Base-by-base conservation (phyloP, 2,329 filamentous ascomycete genomes). In the Diplodia intermedia region DNA sequence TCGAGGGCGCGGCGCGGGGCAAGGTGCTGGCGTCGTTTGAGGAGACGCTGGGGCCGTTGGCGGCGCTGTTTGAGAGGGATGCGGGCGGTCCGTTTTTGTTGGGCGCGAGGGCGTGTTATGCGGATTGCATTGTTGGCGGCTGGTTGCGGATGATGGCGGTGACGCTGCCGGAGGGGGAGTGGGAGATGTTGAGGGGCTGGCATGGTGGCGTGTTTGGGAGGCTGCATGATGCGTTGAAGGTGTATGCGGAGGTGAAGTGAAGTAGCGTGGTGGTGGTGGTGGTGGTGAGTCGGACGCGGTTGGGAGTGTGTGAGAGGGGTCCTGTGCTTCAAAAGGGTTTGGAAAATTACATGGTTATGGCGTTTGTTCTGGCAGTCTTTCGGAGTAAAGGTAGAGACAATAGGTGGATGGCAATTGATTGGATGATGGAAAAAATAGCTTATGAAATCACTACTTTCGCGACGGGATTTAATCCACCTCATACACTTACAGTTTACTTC, bases 121-220 rank as follows among this genome's bases (percentile, higher is more conserved):
- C 85, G 1, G 87, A 89, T 71, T 72, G 87, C 0, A 86, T 88
- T 40, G 81, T 89, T 0, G 86, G 86, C 1, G 85, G 77, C 0
- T 89, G 86, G 86, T 67, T 88, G 73, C 78, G 79, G 6, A 84
- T 86, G 82, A 71, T 82, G 65, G 69, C 71, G 4, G 73, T 50
- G 15, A 79, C 77, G 31, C 72, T 87, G 66, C 81, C 81, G 0
- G 65, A 71, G 66, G 69, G 71, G 2, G 85, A 87, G 68, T 87
- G 84, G 85, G 72, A 82, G 69, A 75, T 80, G 65, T 69, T 85
- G 12, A 77, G 72, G 56, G 70, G 73, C 0, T 88, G 86, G 84
- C 82, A 88, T 72, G 79, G 70, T 1, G 85, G 85, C 14, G 38
- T 83, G 3, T 88, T 86, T 79, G 85, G 82, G 1, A 71, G 72